phyloP scores from a whole-genome alignment of 306 rosid genomes.

The Ormosia emarginata region DNA sequence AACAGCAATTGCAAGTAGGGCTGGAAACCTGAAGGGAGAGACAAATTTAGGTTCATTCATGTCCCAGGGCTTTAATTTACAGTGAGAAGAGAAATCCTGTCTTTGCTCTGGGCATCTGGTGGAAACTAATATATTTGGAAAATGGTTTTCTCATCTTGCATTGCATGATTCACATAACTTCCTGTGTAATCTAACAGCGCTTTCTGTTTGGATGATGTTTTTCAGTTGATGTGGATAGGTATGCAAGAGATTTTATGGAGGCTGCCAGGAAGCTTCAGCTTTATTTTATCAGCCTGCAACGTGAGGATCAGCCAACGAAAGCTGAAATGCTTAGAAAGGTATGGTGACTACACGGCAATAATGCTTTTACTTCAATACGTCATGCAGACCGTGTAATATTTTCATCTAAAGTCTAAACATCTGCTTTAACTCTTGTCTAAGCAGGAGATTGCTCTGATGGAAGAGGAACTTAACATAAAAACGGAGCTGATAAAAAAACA shows the following conservation, averaged over 20 bases:
- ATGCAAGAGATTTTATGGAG: constrained; percentile 97
- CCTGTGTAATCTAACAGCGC: not conserved
- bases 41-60: not conserved
- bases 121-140: not conserved
- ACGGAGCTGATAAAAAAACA: constrained; percentile 63
- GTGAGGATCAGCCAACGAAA: constrained; percentile 69
- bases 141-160: constrained; percentile 5
- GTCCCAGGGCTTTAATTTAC: not conserved
- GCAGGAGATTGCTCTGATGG: constrained; percentile 84
- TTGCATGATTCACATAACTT: not conserved
- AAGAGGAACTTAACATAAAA: constrained; percentile 62
- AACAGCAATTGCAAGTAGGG: not conserved
- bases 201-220: not conserved
- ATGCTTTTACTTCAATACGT: not conserved
- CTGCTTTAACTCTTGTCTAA: constrained; percentile 17
- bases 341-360: not conserved
- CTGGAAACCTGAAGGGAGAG: not conserved
- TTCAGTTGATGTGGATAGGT: constrained; percentile 86
- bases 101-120: not conserved
- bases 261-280: constrained; percentile 94
- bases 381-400: not conserved
- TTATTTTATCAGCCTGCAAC: constrained; percentile 70
- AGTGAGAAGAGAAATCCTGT: not conserved
- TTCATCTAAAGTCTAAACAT: constrained; percentile 7
- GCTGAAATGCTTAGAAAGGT: constrained; percentile 78